Evolutionary conservation across 2,329 filamentous ascomycete genomes (phyloP).

Genomic region (Albifimbria verrucaria): DNA sequence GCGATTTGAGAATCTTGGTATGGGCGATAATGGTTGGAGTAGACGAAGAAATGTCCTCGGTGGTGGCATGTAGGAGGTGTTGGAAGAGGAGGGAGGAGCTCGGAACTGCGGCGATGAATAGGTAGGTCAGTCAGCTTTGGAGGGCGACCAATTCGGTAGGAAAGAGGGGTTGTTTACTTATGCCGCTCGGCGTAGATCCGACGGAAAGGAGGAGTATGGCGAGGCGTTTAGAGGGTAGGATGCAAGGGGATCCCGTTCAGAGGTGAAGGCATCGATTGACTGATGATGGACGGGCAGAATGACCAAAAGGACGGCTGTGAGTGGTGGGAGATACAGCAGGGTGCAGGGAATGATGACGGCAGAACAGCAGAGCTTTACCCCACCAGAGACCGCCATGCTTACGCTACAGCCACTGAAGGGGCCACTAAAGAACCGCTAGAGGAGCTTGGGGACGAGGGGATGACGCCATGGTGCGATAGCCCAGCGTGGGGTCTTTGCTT

Average conservation of each 20-base stretch:
- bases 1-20: not conserved
- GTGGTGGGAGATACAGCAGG: not conserved
- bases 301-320: not conserved
- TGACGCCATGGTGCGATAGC: too few species aligned
- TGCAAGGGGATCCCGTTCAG: not conserved
- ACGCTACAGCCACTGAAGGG: too few species aligned
- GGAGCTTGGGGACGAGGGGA: too few species aligned
- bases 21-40: not conserved
- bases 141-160: too few species aligned
- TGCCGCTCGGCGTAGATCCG: not conserved
- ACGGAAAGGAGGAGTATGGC: not conserved
- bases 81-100: not conserved
- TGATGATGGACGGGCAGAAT: not conserved
- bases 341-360: too few species aligned
- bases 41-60: not conserved
- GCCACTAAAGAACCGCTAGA: too few species aligned
- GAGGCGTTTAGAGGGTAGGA: not conserved
- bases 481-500: too few species aligned
- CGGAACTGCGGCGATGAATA: not conserved
- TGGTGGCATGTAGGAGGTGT: not conserved
- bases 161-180: not conserved
- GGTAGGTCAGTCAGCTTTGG: too few species aligned
- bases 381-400: too few species aligned
- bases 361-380: too few species aligned
- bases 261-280: not conserved